These are phyloP conservation scores for Nidularia sp. DNA, from an alignment of 768 basidiomycete genomes.

Conservation along the genomic window DNA sequence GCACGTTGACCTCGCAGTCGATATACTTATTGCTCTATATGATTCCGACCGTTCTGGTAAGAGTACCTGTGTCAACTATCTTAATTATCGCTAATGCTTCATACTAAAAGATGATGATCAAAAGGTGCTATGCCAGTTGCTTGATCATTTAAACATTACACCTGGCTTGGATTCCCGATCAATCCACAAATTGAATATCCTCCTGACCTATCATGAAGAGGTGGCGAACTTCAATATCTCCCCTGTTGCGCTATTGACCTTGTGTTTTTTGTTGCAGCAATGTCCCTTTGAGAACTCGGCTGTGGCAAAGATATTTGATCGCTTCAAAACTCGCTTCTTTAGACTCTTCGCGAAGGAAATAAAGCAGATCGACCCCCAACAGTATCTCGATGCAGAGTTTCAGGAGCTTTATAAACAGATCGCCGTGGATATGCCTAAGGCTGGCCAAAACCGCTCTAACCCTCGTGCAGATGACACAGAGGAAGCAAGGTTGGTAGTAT, in stretches of 20 bases:
- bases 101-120: slow-evolving; percentile 47
- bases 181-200: slow-evolving; percentile 42
- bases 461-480: slow-evolving; percentile 8
- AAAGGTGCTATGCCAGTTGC: slow-evolving; percentile 59
- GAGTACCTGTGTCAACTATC: slow-evolving; percentile 2
- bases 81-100: background rate
- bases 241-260: background rate
- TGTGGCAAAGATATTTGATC: slow-evolving; percentile 48
- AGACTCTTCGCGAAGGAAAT: slow-evolving; percentile 40
- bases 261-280: slow-evolving; percentile 31
- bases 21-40: slow-evolving; percentile 47
- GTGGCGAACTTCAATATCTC: slow-evolving; percentile 23
- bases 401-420: slow-evolving; percentile 36
- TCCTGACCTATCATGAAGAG: slow-evolving; percentile 46
- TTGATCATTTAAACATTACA: slow-evolving; percentile 56
- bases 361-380: slow-evolving; percentile 26
- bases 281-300: slow-evolving; percentile 53
- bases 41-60: slow-evolving; percentile 43
- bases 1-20: slow-evolving; percentile 57
- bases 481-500: slow-evolving; percentile 4
- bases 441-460: slow-evolving; percentile 2
- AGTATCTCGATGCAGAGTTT: slow-evolving; percentile 37
- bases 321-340: slow-evolving; percentile 44
- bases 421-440: slow-evolving; percentile 30
- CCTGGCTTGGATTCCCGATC: slow-evolving; percentile 28